Evolutionary conservation across 2,329 filamentous ascomycete genomes (phyloP).

Genomic region (Cyphellophora attinorum): DNA sequence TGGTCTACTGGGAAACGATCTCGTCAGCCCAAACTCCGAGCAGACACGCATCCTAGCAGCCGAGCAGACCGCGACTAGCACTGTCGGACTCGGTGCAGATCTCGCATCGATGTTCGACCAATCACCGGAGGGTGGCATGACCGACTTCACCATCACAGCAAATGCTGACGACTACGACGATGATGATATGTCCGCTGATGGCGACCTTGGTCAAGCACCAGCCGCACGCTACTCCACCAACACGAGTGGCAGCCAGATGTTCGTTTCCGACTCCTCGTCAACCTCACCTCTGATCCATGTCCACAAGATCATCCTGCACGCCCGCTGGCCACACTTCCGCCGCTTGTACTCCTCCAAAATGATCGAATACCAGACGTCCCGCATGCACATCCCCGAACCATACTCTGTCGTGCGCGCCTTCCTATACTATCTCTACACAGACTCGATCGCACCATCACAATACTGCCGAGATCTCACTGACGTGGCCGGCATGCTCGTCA

Average conservation of each 20-base stretch:
- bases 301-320: constrained; percentile 86
- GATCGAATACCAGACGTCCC: constrained; percentile 93
- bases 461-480: constrained; percentile 60
- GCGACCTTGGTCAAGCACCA: constrained; percentile 14
- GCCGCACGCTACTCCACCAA: constrained; percentile 16
- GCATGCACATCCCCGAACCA: constrained; percentile 95
- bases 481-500: constrained; percentile 87
- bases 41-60: constrained; percentile 39
- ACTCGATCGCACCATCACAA: constrained; percentile 64
- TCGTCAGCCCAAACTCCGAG: constrained; percentile 44
- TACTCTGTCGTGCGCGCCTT: constrained; percentile 92
- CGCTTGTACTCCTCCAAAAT: constrained; percentile 88
- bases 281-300: constrained; percentile 84
- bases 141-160: constrained; percentile 86
- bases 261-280: constrained; percentile 20
- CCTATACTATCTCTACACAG: constrained; percentile 91
- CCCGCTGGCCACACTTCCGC: constrained; percentile 93
- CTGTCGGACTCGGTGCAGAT: constrained; percentile 65
- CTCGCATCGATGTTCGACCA: constrained; percentile 80
- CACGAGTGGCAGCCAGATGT: constrained; percentile 9
- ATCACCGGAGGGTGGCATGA: constrained; percentile 66
- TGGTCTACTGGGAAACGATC: constrained; percentile 75
- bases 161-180: constrained; percentile 59
- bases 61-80: constrained; percentile 44
- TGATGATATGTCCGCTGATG: constrained; percentile 51